phyloP scores from a whole-genome alignment of 2,329 filamentous ascomycete species.

The Graphilbum fragrans region DNA sequence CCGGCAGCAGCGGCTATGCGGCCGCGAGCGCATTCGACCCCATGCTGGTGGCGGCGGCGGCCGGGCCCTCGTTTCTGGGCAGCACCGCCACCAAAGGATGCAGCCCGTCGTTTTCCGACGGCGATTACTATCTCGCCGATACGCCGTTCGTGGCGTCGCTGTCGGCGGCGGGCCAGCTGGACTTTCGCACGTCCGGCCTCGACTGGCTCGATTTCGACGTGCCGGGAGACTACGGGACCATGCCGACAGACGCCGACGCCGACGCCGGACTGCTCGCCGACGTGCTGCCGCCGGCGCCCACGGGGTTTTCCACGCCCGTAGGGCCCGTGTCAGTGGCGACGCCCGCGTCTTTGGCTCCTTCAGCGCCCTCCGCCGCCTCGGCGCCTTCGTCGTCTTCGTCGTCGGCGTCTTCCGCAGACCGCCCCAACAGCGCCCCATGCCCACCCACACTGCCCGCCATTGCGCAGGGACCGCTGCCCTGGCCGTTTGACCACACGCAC shows the following conservation, averaged over 20 bases:
- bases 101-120: conserved; percentile 6
- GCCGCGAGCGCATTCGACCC: too few relatives aligned
- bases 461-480: conserved; percentile 2
- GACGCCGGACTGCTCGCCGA: too few relatives aligned
- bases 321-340: too few relatives aligned
- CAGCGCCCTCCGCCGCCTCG: background rate
- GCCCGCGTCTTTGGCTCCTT: too few relatives aligned
- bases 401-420: background rate
- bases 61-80: background rate
- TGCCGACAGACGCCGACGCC: background rate
- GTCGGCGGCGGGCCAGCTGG: conserved; percentile 6
- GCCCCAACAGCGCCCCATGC: background rate
- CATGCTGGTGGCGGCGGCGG: too few relatives aligned
- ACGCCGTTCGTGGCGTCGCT: conserved; percentile 4
- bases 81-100: background rate
- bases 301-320: background rate
- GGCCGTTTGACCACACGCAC: conserved; percentile 8
- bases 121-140: conserved; percentile 4
- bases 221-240: conserved; percentile 1
- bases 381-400: background rate
- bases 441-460: background rate
- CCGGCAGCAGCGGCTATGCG: too few relatives aligned
- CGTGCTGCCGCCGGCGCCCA: too few relatives aligned
- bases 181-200: conserved; percentile 6
- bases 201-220: conserved; percentile 10